Evolutionary conservation across 805 yeast species (phyloP).

Genomic region (Wickerhamiella vanderwaltii): DNA sequence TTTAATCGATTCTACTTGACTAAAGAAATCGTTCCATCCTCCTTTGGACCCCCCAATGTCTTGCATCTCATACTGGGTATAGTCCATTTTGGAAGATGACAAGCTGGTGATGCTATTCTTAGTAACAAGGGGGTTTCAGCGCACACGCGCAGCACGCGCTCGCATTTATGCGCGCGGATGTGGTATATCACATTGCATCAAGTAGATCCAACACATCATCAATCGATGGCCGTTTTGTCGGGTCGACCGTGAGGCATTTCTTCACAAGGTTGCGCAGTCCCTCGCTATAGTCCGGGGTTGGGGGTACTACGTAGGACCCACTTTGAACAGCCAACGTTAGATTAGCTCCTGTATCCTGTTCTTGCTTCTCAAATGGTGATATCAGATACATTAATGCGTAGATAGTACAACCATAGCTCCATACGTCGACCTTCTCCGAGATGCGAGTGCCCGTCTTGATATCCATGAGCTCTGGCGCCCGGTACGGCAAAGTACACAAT

Average conservation of each 20-base stretch:
- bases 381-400: conserved; percentile 65
- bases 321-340: conserved; percentile 60
- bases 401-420: conserved; percentile 83
- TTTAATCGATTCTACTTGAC: conserved; percentile 55
- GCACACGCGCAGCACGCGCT: no score
- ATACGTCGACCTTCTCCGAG: conserved; percentile 69
- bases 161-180: no score
- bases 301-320: conserved; percentile 52
- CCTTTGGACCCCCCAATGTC: conserved; percentile 4
- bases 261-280: conserved; percentile 45
- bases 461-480: conserved; percentile 85
- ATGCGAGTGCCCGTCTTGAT: conserved; percentile 53
- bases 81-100: conserved; percentile 7
- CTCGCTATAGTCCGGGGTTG: conserved; percentile 39
- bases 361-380: conserved; percentile 82
- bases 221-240: conserved; percentile 48
- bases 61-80: conserved; percentile 10
- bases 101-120: no score
- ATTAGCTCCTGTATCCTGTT: conserved; percentile 70
- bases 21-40: conserved; percentile 43
- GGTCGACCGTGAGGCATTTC: conserved; percentile 51
- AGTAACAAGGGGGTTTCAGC: no score
- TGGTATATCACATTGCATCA: not conserved
- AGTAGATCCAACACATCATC: conserved; percentile 30
- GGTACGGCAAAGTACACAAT: conserved; percentile 72